phyloP scores from a whole-genome alignment of 345 rosid genomes.

The Salix udensis region DNA sequence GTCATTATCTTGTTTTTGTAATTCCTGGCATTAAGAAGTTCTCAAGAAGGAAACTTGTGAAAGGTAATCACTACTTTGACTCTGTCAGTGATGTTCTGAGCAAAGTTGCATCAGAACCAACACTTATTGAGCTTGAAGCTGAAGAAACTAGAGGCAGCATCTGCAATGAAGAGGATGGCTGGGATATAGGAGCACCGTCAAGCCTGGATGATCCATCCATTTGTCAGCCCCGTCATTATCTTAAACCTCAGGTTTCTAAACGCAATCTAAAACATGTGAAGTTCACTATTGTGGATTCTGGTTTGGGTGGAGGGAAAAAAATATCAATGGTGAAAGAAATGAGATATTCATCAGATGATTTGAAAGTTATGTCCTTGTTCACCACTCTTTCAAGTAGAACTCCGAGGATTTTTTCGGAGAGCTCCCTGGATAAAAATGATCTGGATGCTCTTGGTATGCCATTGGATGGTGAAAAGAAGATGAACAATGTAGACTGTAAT shows the following conservation, averaged over 20 bases:
- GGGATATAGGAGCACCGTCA: slow-evolving; percentile 29
- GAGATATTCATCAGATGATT: slow-evolving; percentile 35
- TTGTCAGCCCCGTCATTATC: slow-evolving; percentile 40
- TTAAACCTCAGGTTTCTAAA: slow-evolving; percentile 54
- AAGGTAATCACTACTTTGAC: slow-evolving; percentile 68
- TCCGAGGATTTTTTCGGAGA: slow-evolving; percentile 18
- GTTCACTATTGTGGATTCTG: slow-evolving; percentile 61
- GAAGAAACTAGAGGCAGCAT: slow-evolving; percentile 33
- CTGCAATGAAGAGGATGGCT: slow-evolving; percentile 28
- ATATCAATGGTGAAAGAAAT: slow-evolving; percentile 44
- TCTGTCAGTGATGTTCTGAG: slow-evolving; percentile 62
- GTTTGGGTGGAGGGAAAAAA: slow-evolving; percentile 43
- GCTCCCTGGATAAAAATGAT: slow-evolving; percentile 17
- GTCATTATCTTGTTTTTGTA: slow-evolving; percentile 54
- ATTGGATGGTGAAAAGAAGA: slow-evolving; percentile 28
- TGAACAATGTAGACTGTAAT: neutral
- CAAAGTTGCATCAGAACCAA: slow-evolving; percentile 64
- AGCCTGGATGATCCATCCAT: slow-evolving; percentile 44
- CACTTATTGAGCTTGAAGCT: slow-evolving; percentile 54
- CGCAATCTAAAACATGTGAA: slow-evolving; percentile 33
- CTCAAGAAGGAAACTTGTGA: slow-evolving; percentile 60
- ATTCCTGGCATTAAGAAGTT: slow-evolving; percentile 64
- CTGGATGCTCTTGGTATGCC: slow-evolving; percentile 23
- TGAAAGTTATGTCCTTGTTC: slow-evolving; percentile 26
- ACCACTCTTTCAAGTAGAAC: slow-evolving; percentile 24